Conservation (phyloP, 495 filamentous ascomycete genomes). For the Penicillium roqueforti region DNA sequence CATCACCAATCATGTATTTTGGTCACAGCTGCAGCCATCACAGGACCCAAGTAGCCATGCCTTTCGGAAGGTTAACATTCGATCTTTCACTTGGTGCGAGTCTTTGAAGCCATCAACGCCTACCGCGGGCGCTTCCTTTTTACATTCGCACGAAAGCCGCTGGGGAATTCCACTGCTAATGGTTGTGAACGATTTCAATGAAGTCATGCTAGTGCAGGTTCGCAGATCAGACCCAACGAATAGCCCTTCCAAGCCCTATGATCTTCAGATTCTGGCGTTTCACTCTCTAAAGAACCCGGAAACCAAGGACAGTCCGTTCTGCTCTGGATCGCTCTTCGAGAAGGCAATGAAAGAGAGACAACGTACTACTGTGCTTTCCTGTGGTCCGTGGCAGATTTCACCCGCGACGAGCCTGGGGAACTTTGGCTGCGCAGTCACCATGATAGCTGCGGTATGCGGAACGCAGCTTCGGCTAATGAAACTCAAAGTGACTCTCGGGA, state of each 20-base stretch:
- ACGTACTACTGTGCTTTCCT: constrained; percentile 25
- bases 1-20: constrained; percentile 39
- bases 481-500: constrained; percentile 17
- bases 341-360: constrained; percentile 22
- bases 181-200: constrained; percentile 41
- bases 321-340: constrained; percentile 29
- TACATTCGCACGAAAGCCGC: constrained; percentile 25
- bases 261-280: constrained; percentile 24
- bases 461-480: constrained; percentile 30
- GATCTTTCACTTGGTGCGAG: constrained; percentile 42
- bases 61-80: constrained; percentile 31
- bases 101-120: constrained; percentile 26
- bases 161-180: constrained; percentile 41
- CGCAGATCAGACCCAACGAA: constrained; percentile 3
- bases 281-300: constrained; percentile 14
- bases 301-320: constrained; percentile 12
- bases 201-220: constrained; percentile 32
- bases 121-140: background rate
- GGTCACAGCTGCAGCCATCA: constrained; percentile 18
- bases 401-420: background rate
- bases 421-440: constrained; percentile 15
- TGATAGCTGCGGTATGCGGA: constrained; percentile 31
- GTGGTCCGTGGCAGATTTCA: constrained; percentile 37
- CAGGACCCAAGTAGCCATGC: constrained; percentile 7
- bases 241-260: constrained; percentile 9